Percentiles rank a stretch among this genome's conserved stretches.
These are phyloP conservation scores for Coniophora puteana DNA, from an alignment of 1,284 basidiomycete genomes.

Conservation along the genomic window DNA sequence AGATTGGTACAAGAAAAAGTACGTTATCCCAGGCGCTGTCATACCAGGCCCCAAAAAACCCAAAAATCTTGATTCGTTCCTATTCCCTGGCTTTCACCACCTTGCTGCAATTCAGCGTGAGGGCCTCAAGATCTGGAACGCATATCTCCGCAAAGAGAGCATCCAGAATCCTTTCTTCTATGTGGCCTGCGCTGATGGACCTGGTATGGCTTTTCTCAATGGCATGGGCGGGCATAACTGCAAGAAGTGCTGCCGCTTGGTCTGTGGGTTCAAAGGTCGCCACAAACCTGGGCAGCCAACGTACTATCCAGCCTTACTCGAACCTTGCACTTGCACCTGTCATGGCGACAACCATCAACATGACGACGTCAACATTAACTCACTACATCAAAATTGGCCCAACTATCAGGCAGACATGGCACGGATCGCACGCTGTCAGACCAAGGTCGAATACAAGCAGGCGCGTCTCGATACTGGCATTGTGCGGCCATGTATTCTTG, in stretches of 20 bases:
- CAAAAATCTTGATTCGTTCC: neutral
- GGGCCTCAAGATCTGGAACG: neutral
- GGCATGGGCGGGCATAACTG: neutral
- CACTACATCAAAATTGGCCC: neutral
- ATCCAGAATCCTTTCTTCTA: neutral
- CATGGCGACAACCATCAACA: conserved; percentile 10
- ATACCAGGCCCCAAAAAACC: neutral
- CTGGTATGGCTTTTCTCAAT: neutral
- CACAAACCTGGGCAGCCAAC: conserved; percentile 14
- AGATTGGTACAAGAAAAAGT: neutral
- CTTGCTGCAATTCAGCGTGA: neutral
- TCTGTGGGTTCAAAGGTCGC: conserved; percentile 14
- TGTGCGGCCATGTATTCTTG: neutral
- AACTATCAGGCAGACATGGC: neutral
- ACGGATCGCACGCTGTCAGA: neutral
- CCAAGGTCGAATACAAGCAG: neutral
- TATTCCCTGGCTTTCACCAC: too few relatives aligned
- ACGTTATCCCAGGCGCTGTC: neutral
- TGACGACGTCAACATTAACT: neutral
- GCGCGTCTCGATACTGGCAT: neutral
- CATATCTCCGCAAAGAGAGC: neutral
- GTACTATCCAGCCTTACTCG: conserved; percentile 17
- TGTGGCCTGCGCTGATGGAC: neutral
- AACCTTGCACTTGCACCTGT: conserved; percentile 7
- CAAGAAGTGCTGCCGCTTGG: too few relatives aligned